phyloP scores from a whole-genome alignment of 768 basidiomycete species.

The Hirschioporus abietinus region DNA sequence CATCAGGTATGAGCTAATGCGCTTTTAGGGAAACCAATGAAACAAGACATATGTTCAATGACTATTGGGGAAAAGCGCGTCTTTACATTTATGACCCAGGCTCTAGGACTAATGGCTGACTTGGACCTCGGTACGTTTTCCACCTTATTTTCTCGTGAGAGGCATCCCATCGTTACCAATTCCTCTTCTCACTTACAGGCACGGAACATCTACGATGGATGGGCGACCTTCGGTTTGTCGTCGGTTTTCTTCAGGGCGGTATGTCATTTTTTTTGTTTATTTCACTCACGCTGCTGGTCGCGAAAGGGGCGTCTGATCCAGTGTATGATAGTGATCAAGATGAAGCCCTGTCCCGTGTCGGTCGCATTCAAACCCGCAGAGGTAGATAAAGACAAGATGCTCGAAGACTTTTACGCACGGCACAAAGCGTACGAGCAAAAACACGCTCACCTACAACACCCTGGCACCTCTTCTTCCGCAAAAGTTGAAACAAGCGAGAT shows the following conservation, averaged over 20 bases:
- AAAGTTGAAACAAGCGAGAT: constrained; percentile 6
- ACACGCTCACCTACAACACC: constrained; percentile 10
- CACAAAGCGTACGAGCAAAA: constrained; percentile 11
- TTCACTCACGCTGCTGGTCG: constrained; percentile 4
- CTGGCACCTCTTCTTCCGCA: constrained; percentile 13
- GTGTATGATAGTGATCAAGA: constrained; percentile 43
- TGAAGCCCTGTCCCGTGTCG: constrained; percentile 62
- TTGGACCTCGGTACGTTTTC: constrained; percentile 52
- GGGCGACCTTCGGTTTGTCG: constrained; percentile 74
- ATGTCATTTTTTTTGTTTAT: constrained; percentile 18
- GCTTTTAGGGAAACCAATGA: constrained; percentile 59
- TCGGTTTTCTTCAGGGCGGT: constrained; percentile 70
- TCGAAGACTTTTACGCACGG: constrained; percentile 4
- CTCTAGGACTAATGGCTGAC: constrained; percentile 81
- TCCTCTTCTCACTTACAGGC: constrained; percentile 10
- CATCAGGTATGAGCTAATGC: background rate
- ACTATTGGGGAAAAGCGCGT: constrained; percentile 56
- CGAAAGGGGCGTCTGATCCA: constrained; percentile 13
- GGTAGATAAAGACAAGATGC: constrained; percentile 67
- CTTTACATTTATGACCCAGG: constrained; percentile 81
- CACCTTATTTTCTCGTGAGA: background rate
- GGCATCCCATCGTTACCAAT: background rate
- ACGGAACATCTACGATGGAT: constrained; percentile 85
- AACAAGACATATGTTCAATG: constrained; percentile 74
- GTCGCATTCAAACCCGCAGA: constrained; percentile 67